Base-by-base conservation (phyloP, 169 alveolate species). In the Eimeria acervulina region DNA sequence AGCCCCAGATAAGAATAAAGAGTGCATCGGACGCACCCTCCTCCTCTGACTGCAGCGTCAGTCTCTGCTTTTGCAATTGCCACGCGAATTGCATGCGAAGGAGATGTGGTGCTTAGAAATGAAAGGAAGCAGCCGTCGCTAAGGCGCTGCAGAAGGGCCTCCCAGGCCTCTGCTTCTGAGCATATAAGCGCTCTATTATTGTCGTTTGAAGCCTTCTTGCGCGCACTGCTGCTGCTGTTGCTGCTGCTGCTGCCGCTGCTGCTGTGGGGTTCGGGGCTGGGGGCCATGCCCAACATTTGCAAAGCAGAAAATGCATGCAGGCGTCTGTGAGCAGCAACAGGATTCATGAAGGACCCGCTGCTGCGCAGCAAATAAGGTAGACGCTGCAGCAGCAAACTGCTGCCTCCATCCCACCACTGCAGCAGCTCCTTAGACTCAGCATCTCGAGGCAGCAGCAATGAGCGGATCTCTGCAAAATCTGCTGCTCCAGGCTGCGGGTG, bases 341-440 rank as follows among this genome's bases (percentile, higher is more conserved):
- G 68, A 44, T 47, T 81, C 68, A 44, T 28, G 66, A 40, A 81
- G 31, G 63, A 10, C 63, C 90, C 68, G 31, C 90, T 81, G 61
- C 47, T 44, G 90, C 90, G 90, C 68, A 81, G 31, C 90, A 90
- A 31, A 59, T 36, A 90, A 23, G 95, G 95, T 51, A 90, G 55
- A 52, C 95, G 95, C 6, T 38, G 23, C 15, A 36, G 95, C 40
- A 90, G 89, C 74, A 90, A 80, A 17, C 63, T n/a, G 31, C 80
- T 28, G 76, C 95, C 95, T 21, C 95, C 95, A 47, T 90, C 95
- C 95, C 95, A 90, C 95, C 95, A 90, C 8, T 28, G 61, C 26
- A 74, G 85, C 12, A 1, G 85, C 47, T 74, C 85, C 55, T 19
- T 74, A 26, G 85, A 74, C 55, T 74, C 85, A 33, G 51, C 85